Percentiles rank a stretch among this genome's conserved stretches.
phyloP scores from a whole-genome alignment of 1,139 yeast species.

The Saccharomycopsis hybrid region DNA sequence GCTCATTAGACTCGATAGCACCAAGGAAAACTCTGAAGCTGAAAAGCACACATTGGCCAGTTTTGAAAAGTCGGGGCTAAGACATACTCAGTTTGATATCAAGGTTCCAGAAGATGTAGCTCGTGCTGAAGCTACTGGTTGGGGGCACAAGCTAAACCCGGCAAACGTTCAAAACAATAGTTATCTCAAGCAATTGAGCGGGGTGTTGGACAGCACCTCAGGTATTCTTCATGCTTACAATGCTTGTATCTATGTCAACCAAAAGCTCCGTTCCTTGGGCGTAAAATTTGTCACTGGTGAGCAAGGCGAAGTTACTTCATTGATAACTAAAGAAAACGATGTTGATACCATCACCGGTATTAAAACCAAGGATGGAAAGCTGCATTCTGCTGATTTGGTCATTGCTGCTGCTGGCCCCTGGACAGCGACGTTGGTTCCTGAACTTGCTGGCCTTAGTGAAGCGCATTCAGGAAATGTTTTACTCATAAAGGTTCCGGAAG shows the following conservation, averaged over 20 bases:
- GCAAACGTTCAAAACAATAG: too few species aligned
- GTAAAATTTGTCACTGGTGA: constrained; percentile 31
- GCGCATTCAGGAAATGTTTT: constrained; percentile 34
- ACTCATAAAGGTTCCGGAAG: too few species aligned
- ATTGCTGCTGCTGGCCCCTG: constrained; percentile 37
- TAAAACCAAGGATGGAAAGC: constrained; percentile 28
- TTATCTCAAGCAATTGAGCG: too few species aligned
- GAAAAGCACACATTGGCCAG: too few species aligned
- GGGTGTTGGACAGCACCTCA: constrained; percentile 32
- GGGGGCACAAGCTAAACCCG: too few species aligned
- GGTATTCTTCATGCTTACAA: constrained; percentile 35
- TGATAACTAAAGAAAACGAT: constrained; percentile 21
- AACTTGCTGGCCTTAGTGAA: constrained; percentile 31
- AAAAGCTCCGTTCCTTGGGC: constrained; percentile 28
- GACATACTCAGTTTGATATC: too few species aligned
- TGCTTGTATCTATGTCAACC: constrained; percentile 30
- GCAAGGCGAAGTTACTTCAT: too few species aligned
- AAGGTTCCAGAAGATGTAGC: too few species aligned
- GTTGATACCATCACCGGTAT: constrained; percentile 34
- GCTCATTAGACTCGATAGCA: too few species aligned
- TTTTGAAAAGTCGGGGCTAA: too few species aligned
- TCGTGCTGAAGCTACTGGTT: too few species aligned
- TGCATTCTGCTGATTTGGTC: constrained; percentile 30
- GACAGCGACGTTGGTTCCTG: constrained; percentile 33
- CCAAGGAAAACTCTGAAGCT: too few species aligned